Evolutionary conservation across 345 rosid species (phyloP).

Genomic region (Populus davidiana): DNA sequence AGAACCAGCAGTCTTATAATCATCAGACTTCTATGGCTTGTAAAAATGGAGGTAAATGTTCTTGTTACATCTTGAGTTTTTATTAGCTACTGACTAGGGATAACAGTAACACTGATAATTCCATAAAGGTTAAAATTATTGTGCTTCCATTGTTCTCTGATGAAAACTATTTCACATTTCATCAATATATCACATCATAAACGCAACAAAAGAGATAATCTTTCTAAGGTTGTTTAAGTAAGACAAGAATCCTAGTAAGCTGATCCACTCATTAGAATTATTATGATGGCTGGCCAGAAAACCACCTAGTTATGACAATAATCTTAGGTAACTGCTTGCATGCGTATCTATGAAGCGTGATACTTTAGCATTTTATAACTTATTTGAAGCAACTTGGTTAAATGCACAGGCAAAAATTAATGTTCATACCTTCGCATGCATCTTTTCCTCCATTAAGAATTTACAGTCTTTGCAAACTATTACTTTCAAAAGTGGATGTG

Average conservation of each 20-base stretch:
- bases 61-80: not conserved
- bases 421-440: conserved; percentile 57
- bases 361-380: not conserved
- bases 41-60: not conserved
- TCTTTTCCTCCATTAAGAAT: conserved; percentile 57
- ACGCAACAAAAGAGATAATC: not conserved
- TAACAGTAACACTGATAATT: not conserved
- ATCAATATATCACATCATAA: not conserved
- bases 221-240: not conserved
- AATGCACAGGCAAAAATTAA: not conserved
- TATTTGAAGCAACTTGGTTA: not conserved
- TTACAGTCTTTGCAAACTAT: conserved; percentile 88
- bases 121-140: not conserved
- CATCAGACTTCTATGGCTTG: not conserved
- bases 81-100: not conserved
- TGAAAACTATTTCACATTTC: not conserved
- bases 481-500: conserved; percentile 82
- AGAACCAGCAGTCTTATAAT: not conserved
- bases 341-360: not conserved
- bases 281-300: not conserved
- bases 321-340: not conserved
- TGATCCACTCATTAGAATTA: not conserved
- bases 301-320: not conserved
- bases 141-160: not conserved
- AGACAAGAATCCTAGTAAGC: not conserved